Conservation (phyloP, 2,329 filamentous ascomycete species). For the Ophiosphaerella korrae region DNA sequence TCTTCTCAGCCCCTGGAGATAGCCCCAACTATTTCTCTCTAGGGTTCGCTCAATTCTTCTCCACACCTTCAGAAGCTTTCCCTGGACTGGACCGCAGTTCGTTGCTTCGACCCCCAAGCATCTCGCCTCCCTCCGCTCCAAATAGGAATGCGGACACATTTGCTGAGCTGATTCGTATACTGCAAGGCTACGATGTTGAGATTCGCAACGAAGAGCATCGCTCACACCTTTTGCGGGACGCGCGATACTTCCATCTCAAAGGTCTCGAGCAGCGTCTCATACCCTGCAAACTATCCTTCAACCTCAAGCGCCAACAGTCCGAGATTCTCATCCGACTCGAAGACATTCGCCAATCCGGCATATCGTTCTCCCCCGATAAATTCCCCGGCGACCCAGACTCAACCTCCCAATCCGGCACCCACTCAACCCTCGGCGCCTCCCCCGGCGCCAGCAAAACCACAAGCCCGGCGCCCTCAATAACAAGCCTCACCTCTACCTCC, state of each 20-base stretch:
- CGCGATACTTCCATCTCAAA: slow-evolving; percentile 90
- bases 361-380: slow-evolving; percentile 66
- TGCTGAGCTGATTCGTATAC: slow-evolving; percentile 76
- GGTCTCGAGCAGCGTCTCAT: slow-evolving; percentile 88
- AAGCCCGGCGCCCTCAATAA: slow-evolving; percentile 26
- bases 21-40: slow-evolving; percentile 95
- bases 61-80: slow-evolving; percentile 77
- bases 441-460: slow-evolving; percentile 30
- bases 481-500: slow-evolving; percentile 13
- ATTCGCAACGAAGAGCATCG: slow-evolving; percentile 80
- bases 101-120: slow-evolving; percentile 83
- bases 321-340: slow-evolving; percentile 83
- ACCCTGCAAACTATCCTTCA: slow-evolving; percentile 75
- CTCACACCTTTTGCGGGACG: slow-evolving; percentile 78
- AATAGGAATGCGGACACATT: slow-evolving; percentile 85
- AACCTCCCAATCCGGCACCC: slow-evolving; percentile 19
- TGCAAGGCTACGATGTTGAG: slow-evolving; percentile 81
- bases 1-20: slow-evolving; percentile 85
- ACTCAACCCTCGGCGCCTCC: slow-evolving; percentile 21
- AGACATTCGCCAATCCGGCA: slow-evolving; percentile 86
- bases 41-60: slow-evolving; percentile 88
- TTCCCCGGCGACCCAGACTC: slow-evolving; percentile 26
- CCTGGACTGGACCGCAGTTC: slow-evolving; percentile 80
- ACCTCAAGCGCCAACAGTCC: slow-evolving; percentile 67
- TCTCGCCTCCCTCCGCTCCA: slow-evolving; percentile 80